Base-by-base conservation (phyloP, 2,329 filamentous ascomycete species). In the Verticillium klebahnii region DNA sequence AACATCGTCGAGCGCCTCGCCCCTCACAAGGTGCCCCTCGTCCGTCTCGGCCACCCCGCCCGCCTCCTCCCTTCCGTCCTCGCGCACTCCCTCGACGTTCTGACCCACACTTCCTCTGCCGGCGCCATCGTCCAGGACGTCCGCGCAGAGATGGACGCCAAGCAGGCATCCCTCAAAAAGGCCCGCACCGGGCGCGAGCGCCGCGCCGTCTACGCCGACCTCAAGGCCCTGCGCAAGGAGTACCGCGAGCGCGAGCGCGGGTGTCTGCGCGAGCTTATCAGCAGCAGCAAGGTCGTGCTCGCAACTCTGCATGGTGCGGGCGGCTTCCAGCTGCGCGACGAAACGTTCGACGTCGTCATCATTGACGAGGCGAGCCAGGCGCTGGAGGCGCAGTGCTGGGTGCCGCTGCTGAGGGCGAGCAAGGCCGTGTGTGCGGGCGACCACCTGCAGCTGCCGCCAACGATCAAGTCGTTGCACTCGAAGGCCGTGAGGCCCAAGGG, bases 341-440 rank as follows among this genome's bases (percentile, higher is more conserved):
- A 96, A 70, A 79, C 85, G 59, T 99, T 99, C 66, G 95, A 99
- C 73, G 90, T 97, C 5, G 91, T 99, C 32, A 88, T 99, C 64
- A 92, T 99, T 61, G 95, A 99, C 70, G 95, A 99, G 77, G 95
- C 93, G 5, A 96, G 91, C 72, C 95, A 99, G 74, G 95, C 95
- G 2, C 81, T 98, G 11, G 95, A 99, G 76, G 93, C 95, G 0
- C 94, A 98, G 75, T 97, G 93, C 77, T 99, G 95, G 95, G 93
- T 98, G 59, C 89, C 95, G 12, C 77, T 99, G 56, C 77, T 97
- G 19, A 84, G 86, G 50, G 92, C 92, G 0, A 86, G 82, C 67
- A 98, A 97, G 78, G 88, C 92, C 9, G 89, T 99, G 9, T 88
- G 96, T 65, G 95, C 95, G 1, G 95, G 95, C 57, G 95, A 99